Percentiles rank a stretch among this genome's conserved stretches.
Conservation (phyloP, 306 rosid genomes). For the Argentina anserina region DNA sequence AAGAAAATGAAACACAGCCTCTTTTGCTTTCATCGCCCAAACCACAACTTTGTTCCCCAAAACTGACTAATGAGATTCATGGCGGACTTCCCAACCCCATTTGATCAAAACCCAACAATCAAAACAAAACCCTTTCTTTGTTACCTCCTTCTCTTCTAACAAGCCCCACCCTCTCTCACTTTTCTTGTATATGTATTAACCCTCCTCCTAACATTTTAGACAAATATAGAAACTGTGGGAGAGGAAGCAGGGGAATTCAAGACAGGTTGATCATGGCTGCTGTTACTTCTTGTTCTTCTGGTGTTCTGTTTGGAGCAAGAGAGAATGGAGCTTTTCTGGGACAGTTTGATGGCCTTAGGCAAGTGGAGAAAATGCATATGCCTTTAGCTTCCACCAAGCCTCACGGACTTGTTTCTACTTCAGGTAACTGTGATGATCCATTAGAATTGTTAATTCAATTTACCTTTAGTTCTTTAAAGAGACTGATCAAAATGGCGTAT, state of each 20-base stretch:
- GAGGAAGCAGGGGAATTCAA: neutral
- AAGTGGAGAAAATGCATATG: constrained; percentile 24
- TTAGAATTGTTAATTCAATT: neutral
- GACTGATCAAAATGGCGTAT: too few relatives aligned
- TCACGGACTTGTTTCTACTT: constrained; percentile 24
- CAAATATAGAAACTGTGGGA: neutral
- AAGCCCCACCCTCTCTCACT: too few relatives aligned
- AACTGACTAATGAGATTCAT: neutral
- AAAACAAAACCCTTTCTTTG: constrained; percentile 28
- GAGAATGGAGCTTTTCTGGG: constrained; percentile 28
- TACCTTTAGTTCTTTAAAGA: neutral
- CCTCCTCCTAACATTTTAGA: neutral
- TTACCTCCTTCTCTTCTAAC: constrained; percentile 20
- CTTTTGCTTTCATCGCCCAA: constrained; percentile 34
- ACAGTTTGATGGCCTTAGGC: constrained; percentile 42
- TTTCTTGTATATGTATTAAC: neutral
- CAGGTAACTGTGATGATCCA: constrained; percentile 23
- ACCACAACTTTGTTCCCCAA: constrained; percentile 17
- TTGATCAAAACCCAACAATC: constrained; percentile 1
- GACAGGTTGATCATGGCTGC: constrained; percentile 31
- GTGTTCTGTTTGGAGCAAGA: constrained; percentile 32
- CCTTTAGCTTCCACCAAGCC: constrained; percentile 21
- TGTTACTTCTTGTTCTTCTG: constrained; percentile 36
- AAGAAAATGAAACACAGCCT: constrained; percentile 18
- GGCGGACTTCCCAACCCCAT: constrained; percentile 36